phyloP scores from a whole-genome alignment of 164 flowering plant genomes.

The Akebia trifoliata region DNA sequence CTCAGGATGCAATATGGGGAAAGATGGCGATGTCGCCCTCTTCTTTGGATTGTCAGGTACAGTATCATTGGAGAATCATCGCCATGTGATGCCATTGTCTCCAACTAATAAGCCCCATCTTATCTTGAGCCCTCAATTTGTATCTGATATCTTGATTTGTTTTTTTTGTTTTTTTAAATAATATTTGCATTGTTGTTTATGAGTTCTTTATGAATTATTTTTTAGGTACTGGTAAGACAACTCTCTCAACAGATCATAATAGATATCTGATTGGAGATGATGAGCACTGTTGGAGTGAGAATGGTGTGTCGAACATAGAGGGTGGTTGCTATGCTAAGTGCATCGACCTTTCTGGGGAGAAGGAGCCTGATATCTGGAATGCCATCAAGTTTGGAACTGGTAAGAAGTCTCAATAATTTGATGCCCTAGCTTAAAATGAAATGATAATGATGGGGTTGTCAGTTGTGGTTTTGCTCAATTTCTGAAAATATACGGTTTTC shows the following conservation, averaged over 20 bases:
- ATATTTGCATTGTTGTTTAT: no score
- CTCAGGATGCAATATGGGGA: constrained; percentile 99
- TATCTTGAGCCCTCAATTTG: not conserved
- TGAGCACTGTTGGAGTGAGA: constrained; percentile 97
- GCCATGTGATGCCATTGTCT: constrained; percentile 5
- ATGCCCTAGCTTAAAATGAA: not conserved
- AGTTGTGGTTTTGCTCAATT: no score
- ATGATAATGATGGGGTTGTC: no score
- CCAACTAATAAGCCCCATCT: constrained; percentile 20
- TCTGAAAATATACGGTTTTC: no score
- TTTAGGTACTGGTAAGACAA: constrained; percentile 96
- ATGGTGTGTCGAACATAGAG: constrained; percentile 96
- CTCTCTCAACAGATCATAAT: constrained; percentile 91
- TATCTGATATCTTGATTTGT: not conserved
- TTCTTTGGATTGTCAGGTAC: constrained; percentile 98
- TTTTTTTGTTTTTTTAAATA: not conserved
- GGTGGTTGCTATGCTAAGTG: constrained; percentile 99
- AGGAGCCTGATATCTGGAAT: constrained; percentile 97
- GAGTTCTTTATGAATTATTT: no score
- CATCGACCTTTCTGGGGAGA: constrained; percentile 78
- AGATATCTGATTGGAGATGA: constrained; percentile 90
- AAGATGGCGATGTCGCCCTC: constrained; percentile 96
- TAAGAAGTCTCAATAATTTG: constrained; percentile 12
- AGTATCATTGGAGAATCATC: constrained; percentile 22
- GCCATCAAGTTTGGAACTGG: constrained; percentile 99